A percentile compares a stretch with the other conserved stretches of the same genome.
Evolutionary conservation across 495 filamentous ascomycete species (phyloP).

Genomic region (Aspergillus homomorphus): DNA sequence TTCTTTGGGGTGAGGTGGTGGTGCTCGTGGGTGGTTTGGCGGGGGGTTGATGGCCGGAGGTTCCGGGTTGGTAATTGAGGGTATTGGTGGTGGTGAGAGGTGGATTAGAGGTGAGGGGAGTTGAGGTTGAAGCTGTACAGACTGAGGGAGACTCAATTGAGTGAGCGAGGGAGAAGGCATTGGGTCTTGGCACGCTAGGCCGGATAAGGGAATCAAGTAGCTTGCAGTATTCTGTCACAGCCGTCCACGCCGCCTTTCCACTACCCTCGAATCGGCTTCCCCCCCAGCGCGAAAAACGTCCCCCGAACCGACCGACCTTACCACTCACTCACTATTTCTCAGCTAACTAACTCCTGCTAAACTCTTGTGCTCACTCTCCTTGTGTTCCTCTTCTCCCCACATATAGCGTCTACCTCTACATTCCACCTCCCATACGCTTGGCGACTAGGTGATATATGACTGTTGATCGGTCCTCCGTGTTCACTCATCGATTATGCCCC

Average conservation of each 20-base stretch:
- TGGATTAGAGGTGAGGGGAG: slow-evolving; percentile 1
- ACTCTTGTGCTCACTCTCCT: slow-evolving; percentile 2
- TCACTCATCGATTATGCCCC: slow-evolving; percentile 26
- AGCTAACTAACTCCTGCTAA: not conserved
- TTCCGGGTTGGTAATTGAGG: slow-evolving; percentile 15
- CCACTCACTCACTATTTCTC: not conserved
- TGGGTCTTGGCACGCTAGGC: slow-evolving; percentile 34
- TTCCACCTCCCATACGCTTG: too few species aligned
- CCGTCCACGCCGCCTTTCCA: slow-evolving; percentile 16
- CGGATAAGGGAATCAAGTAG: slow-evolving; percentile 30
- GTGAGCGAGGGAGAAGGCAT: slow-evolving; percentile 11
- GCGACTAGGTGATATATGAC: slow-evolving; percentile 22
- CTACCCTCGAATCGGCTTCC: slow-evolving; percentile 13
- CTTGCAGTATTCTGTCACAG: too few species aligned
- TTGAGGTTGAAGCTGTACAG: slow-evolving; percentile 24
- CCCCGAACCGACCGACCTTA: not conserved
- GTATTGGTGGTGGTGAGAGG: slow-evolving; percentile 2
- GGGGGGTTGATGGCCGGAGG: slow-evolving; percentile 11
- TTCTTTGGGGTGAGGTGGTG: slow-evolving; percentile 6
- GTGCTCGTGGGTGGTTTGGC: not conserved
- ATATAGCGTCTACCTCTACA: not conserved
- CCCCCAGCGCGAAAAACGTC: slow-evolving; percentile 19
- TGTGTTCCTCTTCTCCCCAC: slow-evolving; percentile 23
- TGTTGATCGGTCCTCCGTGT: slow-evolving; percentile 17
- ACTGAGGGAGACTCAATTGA: not conserved